Evolutionary conservation across 2,329 filamentous ascomycete species (phyloP), one percentile per base, ranked within the genome.

Genomic region (Daldinia sp.): DNA sequence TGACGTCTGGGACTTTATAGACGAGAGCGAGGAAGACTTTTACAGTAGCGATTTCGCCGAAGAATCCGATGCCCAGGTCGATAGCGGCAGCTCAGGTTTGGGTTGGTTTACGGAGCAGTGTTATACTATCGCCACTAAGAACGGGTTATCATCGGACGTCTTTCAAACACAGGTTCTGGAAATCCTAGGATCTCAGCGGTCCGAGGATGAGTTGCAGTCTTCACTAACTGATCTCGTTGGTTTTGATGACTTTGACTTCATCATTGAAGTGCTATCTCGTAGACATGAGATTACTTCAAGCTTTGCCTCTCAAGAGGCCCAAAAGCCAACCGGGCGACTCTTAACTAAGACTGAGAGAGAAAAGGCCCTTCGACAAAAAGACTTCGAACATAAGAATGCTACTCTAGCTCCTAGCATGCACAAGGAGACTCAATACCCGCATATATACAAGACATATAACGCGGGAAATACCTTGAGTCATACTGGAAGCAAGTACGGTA

Each of bases 1-100:
- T 65, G 94, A 98, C 80, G 90, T 98, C 9, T 98, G 95, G 95
- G 94, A 98, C 78, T 89, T 97, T 65, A 93, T 97, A 76, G 93
- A 90, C 66, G 91, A 94, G 57, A 86, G 87, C 55, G 90, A 92
- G 26, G 88, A 89, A 20, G 90, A 90, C 63, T 84, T 80, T 10
- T 82, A 87, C 77, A 91, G 88, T 75, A 91, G 89, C 73, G 92
- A 92, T 69, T 82, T 88, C 33, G 87, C 90, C 54, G 86, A 87
- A 28, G 81, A 84, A 42, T 70, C 73, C 6, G 75, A 76, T 30
- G 76, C 75, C 56, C 64, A 78, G 20, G 60, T 73, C 37, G 73
- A 74, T 51, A 67, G 73, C 20, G 72, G 74, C 4, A 76, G 75
- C 2, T 90, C 90, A 76, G 87, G 88, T 58, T 82, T 85, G 10